phyloP scores from a whole-genome alignment of 345 rosid genomes.

The Alliaria petiolata region DNA sequence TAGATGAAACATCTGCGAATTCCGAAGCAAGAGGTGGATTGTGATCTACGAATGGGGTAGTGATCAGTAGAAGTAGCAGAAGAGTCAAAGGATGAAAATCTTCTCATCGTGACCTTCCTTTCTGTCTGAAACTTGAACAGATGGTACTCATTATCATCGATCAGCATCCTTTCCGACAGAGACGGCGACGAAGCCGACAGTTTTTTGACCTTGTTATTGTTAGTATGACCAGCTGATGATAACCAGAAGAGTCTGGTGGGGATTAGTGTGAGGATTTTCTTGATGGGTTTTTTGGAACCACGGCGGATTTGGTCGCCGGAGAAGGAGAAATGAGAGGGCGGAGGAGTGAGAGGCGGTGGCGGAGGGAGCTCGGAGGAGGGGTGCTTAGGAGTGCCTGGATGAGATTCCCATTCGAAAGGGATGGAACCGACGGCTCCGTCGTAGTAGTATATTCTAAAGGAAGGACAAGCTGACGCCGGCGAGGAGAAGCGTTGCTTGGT shows the following conservation, averaged over 20 bases:
- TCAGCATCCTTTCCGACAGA: slow-evolving; percentile 24
- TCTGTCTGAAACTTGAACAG: slow-evolving; percentile 21
- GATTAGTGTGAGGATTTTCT: slow-evolving; percentile 13
- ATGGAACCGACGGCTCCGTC: slow-evolving; percentile 23
- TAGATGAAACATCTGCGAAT: slow-evolving; percentile 6
- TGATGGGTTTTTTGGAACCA: slow-evolving; percentile 12
- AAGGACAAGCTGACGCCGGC: slow-evolving; percentile 21
- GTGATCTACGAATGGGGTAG: slow-evolving; percentile 17
- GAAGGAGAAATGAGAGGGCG: slow-evolving; percentile 32
- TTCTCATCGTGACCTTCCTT: slow-evolving; percentile 9
- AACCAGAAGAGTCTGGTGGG: slow-evolving; percentile 11
- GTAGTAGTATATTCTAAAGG: slow-evolving; percentile 32
- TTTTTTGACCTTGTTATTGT: slow-evolving; percentile 11
- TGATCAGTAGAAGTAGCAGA: neutral
- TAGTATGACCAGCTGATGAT: neutral
- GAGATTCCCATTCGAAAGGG: slow-evolving; percentile 37
- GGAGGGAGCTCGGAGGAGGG: slow-evolving; percentile 21
- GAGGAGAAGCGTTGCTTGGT: slow-evolving; percentile 24
- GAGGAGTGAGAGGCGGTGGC: slow-evolving; percentile 32
- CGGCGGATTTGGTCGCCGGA: slow-evolving; percentile 12
- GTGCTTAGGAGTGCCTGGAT: slow-evolving; percentile 34
- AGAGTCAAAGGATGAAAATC: slow-evolving; percentile 23
- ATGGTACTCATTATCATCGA: slow-evolving; percentile 19
- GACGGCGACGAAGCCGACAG: slow-evolving; percentile 18
- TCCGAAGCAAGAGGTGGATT: slow-evolving; percentile 23